A percentile compares a stretch with the other conserved stretches of the same genome.
These are phyloP conservation scores for Nothopassalora personata DNA, from an alignment of 2,329 filamentous ascomycete species.

Conservation along the genomic window DNA sequence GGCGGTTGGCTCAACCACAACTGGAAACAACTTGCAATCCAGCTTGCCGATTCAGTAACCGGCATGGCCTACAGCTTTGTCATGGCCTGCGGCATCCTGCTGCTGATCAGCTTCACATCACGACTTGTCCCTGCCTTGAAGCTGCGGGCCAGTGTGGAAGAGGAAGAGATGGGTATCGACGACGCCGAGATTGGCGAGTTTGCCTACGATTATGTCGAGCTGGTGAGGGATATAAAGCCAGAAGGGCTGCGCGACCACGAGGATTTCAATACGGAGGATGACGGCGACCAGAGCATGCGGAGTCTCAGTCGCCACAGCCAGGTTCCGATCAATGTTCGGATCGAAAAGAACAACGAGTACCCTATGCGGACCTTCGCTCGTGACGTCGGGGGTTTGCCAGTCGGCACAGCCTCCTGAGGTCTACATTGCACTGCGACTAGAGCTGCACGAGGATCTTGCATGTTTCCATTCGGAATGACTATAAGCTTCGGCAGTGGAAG, in stretches of 20 bases:
- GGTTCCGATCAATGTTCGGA: not conserved
- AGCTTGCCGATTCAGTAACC: constrained; percentile 73
- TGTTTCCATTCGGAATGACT: too few species aligned
- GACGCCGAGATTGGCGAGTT: constrained; percentile 88
- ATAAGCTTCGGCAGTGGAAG: too few species aligned
- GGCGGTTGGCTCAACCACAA: constrained; percentile 81
- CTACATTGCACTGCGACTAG: not conserved
- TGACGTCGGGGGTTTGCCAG: not conserved
- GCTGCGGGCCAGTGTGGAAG: constrained; percentile 68
- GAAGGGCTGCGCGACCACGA: not conserved
- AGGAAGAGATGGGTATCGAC: constrained; percentile 79
- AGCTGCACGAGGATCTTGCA: too few species aligned
- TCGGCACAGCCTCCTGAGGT: constrained; percentile 2
- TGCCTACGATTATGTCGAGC: constrained; percentile 90
- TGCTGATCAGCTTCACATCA: constrained; percentile 57
- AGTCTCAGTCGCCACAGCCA: constrained; percentile 1
- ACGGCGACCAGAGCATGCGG: constrained; percentile 4
- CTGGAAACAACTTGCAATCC: constrained; percentile 78
- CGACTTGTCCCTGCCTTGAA: constrained; percentile 71
- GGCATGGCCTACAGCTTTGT: constrained; percentile 74
- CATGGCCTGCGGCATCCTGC: constrained; percentile 69
- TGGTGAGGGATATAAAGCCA: constrained; percentile 61
- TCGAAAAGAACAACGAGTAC: constrained; percentile 8
- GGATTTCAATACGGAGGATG: not conserved
- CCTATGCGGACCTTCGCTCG: constrained; percentile 5